Evolutionary conservation across 2,329 filamentous ascomycete genomes (phyloP).

Genomic region (Pezicula radicicola): DNA sequence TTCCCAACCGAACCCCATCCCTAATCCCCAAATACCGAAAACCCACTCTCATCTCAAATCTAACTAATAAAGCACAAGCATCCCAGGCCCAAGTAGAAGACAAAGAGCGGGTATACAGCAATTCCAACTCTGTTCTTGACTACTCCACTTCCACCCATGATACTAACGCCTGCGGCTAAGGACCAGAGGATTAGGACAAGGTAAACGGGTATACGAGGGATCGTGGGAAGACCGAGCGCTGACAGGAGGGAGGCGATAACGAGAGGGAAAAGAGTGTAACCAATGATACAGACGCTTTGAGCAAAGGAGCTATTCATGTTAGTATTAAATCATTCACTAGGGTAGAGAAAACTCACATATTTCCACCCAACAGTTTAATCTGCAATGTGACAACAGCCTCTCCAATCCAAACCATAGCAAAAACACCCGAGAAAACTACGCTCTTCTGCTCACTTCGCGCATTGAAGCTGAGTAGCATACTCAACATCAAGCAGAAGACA

Average conservation of each 20-base stretch:
- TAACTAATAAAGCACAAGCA: constrained; percentile 97
- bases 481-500: constrained; percentile 87
- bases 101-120: constrained; percentile 90
- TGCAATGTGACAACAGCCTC: constrained; percentile 97
- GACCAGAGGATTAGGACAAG: constrained; percentile 88
- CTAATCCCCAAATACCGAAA: not conserved
- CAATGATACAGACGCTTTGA: constrained; percentile 96
- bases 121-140: constrained; percentile 92
- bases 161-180: constrained; percentile 91
- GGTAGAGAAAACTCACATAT: constrained; percentile 69
- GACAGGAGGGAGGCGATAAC: constrained; percentile 91
- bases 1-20: not conserved
- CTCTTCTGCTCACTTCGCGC: constrained; percentile 79
- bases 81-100: constrained; percentile 91
- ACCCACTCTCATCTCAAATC: constrained; percentile 7
- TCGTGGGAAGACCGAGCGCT: constrained; percentile 73
- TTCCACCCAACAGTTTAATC: constrained; percentile 93
- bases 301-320: constrained; percentile 75
- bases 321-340: constrained; percentile 21
- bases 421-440: constrained; percentile 91
- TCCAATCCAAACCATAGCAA: constrained; percentile 94
- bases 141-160: constrained; percentile 91
- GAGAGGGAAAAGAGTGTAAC: constrained; percentile 95
- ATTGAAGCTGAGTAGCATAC: constrained; percentile 81
- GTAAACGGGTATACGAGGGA: constrained; percentile 88